phyloP scores from a whole-genome alignment of 1,284 basidiomycete genomes.

The Erythrobasidium hasegawianum region DNA sequence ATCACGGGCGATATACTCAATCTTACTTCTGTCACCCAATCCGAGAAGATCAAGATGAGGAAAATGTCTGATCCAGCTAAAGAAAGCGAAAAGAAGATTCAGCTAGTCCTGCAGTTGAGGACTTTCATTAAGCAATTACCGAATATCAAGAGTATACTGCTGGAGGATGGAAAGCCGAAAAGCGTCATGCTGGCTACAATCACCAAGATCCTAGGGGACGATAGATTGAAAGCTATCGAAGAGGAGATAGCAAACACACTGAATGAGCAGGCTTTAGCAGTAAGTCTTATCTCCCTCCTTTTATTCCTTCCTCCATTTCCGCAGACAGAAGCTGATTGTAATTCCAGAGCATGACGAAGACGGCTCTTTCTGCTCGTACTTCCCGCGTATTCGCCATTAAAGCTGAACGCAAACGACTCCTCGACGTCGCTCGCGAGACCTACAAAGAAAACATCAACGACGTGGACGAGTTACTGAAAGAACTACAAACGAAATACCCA shows the following conservation, averaged over 20 bases:
- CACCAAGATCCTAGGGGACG: conserved; percentile 67
- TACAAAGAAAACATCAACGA: conserved; percentile 82
- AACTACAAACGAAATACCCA: conserved; percentile 20
- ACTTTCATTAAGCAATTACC: conserved; percentile 65
- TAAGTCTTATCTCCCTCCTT: conserved; percentile 1
- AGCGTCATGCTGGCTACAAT: conserved; percentile 64
- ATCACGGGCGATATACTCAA: conserved; percentile 55
- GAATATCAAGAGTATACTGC: conserved; percentile 59
- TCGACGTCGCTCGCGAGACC: conserved; percentile 88
- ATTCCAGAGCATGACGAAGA: conserved; percentile 21
- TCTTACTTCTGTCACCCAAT: conserved; percentile 15
- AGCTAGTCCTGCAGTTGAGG: conserved; percentile 70
- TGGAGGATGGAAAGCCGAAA: conserved; percentile 51
- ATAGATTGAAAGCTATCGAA: conserved; percentile 62
- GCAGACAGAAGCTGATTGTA: too few species aligned
- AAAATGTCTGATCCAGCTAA: conserved; percentile 52
- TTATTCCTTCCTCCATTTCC: background rate
- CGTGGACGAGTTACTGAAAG: conserved; percentile 60
- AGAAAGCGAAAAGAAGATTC: conserved; percentile 64
- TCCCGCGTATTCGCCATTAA: conserved; percentile 43
- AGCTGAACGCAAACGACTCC: conserved; percentile 54
- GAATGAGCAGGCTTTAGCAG: conserved; percentile 61
- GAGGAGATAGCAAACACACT: conserved; percentile 59
- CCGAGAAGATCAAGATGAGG: background rate
- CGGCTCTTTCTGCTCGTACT: conserved; percentile 27